A percentile compares a stretch with the other conserved stretches of the same genome.
Conservation (phyloP, 2,329 filamentous ascomycete genomes). For the Neopestalotiopsis rosae region DNA sequence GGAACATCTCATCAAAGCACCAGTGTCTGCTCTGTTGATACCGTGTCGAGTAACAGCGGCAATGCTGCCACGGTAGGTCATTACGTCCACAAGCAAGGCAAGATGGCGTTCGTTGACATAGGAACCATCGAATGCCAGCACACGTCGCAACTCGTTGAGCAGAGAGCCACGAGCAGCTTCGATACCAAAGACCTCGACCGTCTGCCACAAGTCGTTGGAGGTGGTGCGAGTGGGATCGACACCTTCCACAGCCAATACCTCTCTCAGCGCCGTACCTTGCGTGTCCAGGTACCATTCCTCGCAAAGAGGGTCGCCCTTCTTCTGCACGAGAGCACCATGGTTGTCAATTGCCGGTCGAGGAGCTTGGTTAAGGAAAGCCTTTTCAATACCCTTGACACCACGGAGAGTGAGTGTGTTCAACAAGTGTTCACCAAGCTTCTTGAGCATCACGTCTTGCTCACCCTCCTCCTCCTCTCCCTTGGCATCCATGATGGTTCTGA, state of each 20-base stretch:
- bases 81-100: conserved; percentile 92
- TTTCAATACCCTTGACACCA: conserved; percentile 85
- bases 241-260: conserved; percentile 84
- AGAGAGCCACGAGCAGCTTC: conserved; percentile 89
- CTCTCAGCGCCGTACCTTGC: conserved; percentile 83
- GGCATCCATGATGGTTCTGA: conserved; percentile 77
- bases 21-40: conserved; percentile 97
- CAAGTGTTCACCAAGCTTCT: conserved; percentile 89
- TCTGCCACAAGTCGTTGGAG: conserved; percentile 94
- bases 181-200: conserved; percentile 94
- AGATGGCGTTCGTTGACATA: conserved; percentile 99
- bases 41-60: conserved; percentile 97
- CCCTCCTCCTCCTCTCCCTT: conserved; percentile 76
- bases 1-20: conserved; percentile 98
- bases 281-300: conserved; percentile 97
- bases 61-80: conserved; percentile 93
- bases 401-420: conserved; percentile 90
- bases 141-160: conserved; percentile 86
- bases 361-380: conserved; percentile 91
- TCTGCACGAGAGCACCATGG: conserved; percentile 76
- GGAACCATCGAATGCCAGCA: conserved; percentile 97
- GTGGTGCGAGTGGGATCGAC: conserved; percentile 87
- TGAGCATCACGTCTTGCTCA: conserved; percentile 91
- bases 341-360: conserved; percentile 68
- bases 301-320: conserved; percentile 76